Evolutionary conservation across 2,329 filamentous ascomycete genomes (phyloP), one percentile per base, ranked within the genome.

Genomic region (Diaporthe helianthi): DNA sequence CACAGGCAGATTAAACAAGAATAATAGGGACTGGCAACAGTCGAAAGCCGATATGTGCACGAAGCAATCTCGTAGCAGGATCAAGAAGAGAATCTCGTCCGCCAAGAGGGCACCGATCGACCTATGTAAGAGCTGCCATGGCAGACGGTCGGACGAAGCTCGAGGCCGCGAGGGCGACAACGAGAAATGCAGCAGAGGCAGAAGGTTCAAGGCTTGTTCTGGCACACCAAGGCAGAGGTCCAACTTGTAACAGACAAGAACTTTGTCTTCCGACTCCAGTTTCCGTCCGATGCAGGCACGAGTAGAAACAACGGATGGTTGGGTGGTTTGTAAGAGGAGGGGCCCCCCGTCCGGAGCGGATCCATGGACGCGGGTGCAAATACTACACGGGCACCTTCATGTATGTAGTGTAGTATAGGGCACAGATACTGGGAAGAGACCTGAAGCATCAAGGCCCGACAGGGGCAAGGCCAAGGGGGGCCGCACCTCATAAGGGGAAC

Each of bases 191-290:
- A 24, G 33, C 22, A 29, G 13, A 13, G 51, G 41, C 36, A 46
- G 58, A 63, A 55, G 36, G 52, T 67, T 55, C 49, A 29, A 55
- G 52, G 58, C 41, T 44, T 58, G 38, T 19, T 31, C 44, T 67
- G 51, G 49, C 1, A 9, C 13, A 10, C 29, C 51, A 67, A 58
- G n/a, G 36, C 13, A 58, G 33, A 67, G 31, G 26, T 46, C 41
- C 51, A 67, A 55, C 64, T 58, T 67, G 64, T 47, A 55, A 67
- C 64, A 55, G 64, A n/a, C 36, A 47, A 54, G 44, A 67, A 67
- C 64, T 67, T 54, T 67, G 64, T 67, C 52, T 36, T 19, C 51
- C 29, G 17, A 67, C 51, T 54, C 49, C 38, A 67, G 51, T 54
- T 63, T 63, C 51, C 64, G 53, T 67, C 64, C 29, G 64, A 67